Evolutionary conservation across 2,329 filamentous ascomycete species (phyloP), one percentile per base, ranked within the genome.

Genomic region (Sordariomycetes sp.): DNA sequence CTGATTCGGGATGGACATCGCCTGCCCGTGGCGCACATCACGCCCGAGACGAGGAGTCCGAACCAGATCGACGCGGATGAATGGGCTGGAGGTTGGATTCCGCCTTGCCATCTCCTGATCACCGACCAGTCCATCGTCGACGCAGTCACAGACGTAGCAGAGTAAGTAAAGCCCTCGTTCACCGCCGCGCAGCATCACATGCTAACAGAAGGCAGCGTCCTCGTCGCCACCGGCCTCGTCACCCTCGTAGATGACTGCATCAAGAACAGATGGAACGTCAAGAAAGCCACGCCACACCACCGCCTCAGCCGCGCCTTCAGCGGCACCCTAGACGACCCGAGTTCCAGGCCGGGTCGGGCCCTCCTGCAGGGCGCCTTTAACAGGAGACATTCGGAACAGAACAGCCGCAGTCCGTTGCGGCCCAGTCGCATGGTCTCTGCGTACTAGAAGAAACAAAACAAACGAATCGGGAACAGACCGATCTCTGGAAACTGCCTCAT

Each of bases 241-340:
- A 77, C 84, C 7, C 75, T 96, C 29, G 82, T 93, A 33, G 90
- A 96, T 51, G 86, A 96, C 60, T 86, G 79, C 62, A 94, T 96
- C 65, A 84, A 85, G 58, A 71, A 76, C 40, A 76, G 75, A 38
- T 92, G 86, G 75, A 77, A 66, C 44, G 56, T 57, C 25, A 65
- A 63, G 50, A 70, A 65, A 46, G 39, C 46, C 46, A 19, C 19
- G 32, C 14, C 32, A 17, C 18, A 23, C 29, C 23, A 23, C 18
- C 18, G 21, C 21, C 41, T 45, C 7, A 43, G 46, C 31, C 45
- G 46, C 28, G 46, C 47, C 28, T 46, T 49, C 18, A 42, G 46
- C 21, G 46, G 46, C 38, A 51, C 47, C 35, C 38, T 35, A n/a
- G 31, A 41, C 12, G 37, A 44, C 21, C 39, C 43, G 14, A 46